Conservation (phyloP, 352 stramenopile genomes). For the Phytophthora hybrid region DNA sequence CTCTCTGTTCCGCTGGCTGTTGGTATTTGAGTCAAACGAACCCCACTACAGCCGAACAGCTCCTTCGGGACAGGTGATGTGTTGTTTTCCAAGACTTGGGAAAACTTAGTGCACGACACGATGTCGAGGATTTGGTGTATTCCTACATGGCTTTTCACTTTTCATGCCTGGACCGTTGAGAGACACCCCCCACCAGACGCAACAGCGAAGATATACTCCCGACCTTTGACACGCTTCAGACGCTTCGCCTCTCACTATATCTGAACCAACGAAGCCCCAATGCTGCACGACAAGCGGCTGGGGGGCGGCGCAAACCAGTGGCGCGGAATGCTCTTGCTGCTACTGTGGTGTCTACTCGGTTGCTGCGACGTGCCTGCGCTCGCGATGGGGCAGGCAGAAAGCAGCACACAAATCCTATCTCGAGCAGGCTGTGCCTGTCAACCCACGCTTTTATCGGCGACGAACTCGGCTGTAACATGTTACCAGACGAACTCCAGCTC, state of each 20-base stretch:
- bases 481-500: conserved; percentile 13
- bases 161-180: background rate
- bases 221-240: conserved; percentile 17
- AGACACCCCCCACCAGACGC: background rate
- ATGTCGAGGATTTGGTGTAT: background rate
- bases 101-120: background rate
- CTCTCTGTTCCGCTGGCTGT: too few species aligned
- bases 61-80: background rate
- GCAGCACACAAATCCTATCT: conserved; percentile 29
- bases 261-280: background rate
- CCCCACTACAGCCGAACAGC: background rate
- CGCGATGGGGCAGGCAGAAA: background rate
- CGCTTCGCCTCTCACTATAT: background rate
- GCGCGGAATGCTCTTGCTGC: background rate
- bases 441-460: conserved; percentile 8
- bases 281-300: conserved; percentile 1
- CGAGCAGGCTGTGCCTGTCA: conserved; percentile 41
- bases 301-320: background rate
- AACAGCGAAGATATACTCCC: conserved; percentile 14
- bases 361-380: background rate
- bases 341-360: conserved; percentile 1
- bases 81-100: background rate
- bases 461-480: conserved; percentile 29
- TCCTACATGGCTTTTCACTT: background rate
- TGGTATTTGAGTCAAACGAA: background rate